Evolutionary conservation across 108 stramenopile species (phyloP).

Genomic region (Cyclotella kingstonii): DNA sequence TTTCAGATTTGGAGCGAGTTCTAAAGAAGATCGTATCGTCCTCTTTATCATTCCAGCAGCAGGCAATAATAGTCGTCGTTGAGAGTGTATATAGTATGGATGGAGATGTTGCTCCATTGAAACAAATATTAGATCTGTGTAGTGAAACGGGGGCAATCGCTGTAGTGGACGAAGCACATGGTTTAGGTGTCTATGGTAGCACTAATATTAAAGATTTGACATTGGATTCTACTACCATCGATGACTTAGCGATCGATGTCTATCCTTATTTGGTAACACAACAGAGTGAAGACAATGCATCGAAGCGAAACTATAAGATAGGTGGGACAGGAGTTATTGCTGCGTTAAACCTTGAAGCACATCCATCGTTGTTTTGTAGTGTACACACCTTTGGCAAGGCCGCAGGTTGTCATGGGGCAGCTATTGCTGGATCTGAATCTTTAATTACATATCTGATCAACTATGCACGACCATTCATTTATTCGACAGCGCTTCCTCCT

Average conservation of each 20-base stretch:
- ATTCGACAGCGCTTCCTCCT: conserved; percentile 88
- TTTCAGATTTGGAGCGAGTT: conserved; percentile 52
- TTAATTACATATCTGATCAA: conserved; percentile 84
- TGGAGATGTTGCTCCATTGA: conserved; percentile 91
- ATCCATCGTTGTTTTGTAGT: conserved; percentile 79
- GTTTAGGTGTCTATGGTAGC: conserved; percentile 74
- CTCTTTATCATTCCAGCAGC: not conserved
- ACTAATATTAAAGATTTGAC: conserved; percentile 47
- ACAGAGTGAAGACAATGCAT: not conserved
- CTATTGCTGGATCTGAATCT: conserved; percentile 65
- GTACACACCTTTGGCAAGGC: conserved; percentile 98
- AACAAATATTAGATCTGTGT: conserved; percentile 65
- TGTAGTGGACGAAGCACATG: conserved; percentile 92
- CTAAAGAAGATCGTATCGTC: conserved; percentile 41
- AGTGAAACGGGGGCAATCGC: conserved; percentile 55
- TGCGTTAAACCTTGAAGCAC: conserved; percentile 64
- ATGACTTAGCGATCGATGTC: not conserved
- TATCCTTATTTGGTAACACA: not conserved
- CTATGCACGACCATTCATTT: conserved; percentile 94
- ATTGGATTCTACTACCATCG: not conserved
- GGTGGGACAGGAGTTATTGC: conserved; percentile 81
- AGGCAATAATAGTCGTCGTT: conserved; percentile 73
- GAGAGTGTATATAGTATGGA: conserved; percentile 99
- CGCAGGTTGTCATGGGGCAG: conserved; percentile 94
- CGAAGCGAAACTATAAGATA: not conserved